phyloP scores from a whole-genome alignment of 2,329 filamentous ascomycete genomes.

The Rosellinia necatrix region DNA sequence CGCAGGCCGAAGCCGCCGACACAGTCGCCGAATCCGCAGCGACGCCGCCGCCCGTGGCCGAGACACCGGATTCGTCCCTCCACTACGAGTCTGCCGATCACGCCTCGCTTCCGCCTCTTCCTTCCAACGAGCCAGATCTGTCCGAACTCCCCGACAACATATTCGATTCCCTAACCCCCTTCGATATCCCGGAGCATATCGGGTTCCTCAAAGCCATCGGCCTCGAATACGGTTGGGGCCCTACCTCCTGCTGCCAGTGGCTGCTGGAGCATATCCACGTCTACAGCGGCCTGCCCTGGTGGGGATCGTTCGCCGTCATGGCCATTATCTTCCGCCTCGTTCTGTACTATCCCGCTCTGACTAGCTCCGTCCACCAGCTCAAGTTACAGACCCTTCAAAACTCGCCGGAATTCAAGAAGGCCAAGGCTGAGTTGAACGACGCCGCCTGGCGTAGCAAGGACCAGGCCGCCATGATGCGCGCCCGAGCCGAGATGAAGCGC shows the following conservation, averaged over 20 bases:
- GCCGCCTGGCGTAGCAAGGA: conserved; percentile 47
- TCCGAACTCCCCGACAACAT: conserved; percentile 32
- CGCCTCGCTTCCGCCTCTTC: conserved; percentile 5
- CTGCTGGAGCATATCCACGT: conserved; percentile 83
- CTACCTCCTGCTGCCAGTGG: conserved; percentile 75
- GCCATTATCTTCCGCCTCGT: conserved; percentile 67
- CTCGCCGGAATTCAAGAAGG: conserved; percentile 59
- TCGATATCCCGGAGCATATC: conserved; percentile 71
- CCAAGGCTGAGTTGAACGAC: conserved; percentile 56
- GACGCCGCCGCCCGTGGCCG: conserved; percentile 12
- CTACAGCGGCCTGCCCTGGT: conserved; percentile 78
- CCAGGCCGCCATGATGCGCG: conserved; percentile 50
- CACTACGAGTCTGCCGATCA: background rate
- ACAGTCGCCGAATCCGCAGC: conserved; percentile 23
- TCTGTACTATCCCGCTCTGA: conserved; percentile 69
- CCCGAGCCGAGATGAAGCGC: conserved; percentile 51
- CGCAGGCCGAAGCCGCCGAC: conserved; percentile 22
- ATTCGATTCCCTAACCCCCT: conserved; percentile 41
- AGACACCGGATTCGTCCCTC: conserved; percentile 8
- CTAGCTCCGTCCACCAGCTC: conserved; percentile 64
- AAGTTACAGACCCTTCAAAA: conserved; percentile 63
- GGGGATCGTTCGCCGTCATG: conserved; percentile 70
- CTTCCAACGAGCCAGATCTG: conserved; percentile 23
- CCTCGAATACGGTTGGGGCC: conserved; percentile 84
- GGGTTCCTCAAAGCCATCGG: conserved; percentile 85